Percentiles rank a stretch among this genome's conserved stretches.
phyloP scores from a whole-genome alignment of 2,329 filamentous ascomycete genomes.

The Helotiales sp. region DNA sequence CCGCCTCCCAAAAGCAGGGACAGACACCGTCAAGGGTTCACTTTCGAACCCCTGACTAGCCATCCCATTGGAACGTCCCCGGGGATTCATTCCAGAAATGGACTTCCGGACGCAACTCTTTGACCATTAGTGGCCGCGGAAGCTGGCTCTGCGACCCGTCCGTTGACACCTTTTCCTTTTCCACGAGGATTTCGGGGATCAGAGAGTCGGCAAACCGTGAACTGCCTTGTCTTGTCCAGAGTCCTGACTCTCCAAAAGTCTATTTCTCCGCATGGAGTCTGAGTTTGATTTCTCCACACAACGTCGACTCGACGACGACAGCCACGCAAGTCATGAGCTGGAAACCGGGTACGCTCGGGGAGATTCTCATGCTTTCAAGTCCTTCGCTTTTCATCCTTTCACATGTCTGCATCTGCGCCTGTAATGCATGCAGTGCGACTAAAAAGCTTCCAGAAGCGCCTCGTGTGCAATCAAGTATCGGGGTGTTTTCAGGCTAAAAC shows the following conservation, averaged over 20 bases:
- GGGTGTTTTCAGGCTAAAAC: neutral
- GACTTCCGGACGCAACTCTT: slow-evolving; percentile 6
- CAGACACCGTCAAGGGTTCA: neutral
- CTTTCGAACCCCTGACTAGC: slow-evolving; percentile 1
- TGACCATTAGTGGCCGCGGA: slow-evolving; percentile 6
- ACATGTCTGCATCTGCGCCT: neutral
- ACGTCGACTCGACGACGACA: neutral
- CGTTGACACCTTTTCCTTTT: neutral
- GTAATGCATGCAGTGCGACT: neutral
- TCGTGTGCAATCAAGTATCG: neutral
- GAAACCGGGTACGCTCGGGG: neutral
- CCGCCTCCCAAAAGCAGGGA: slow-evolving; percentile 8
- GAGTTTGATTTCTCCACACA: too few species aligned
- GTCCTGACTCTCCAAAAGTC: slow-evolving; percentile 8
- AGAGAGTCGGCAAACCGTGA: neutral
- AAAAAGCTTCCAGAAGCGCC: slow-evolving; percentile 6
- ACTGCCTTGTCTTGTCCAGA: too few species aligned
- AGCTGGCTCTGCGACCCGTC: slow-evolving; percentile 12
- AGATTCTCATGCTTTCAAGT: neutral
- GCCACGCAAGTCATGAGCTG: neutral
- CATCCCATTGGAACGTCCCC: slow-evolving; percentile 6
- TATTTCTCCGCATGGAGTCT: neutral
- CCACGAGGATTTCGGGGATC: slow-evolving; percentile 4
- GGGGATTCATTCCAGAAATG: neutral
- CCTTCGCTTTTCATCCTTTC: neutral